Percentiles rank a stretch among this genome's conserved stretches.
These are phyloP conservation scores for Delitschia confertaspora DNA, from an alignment of 495 filamentous ascomycete species.

Conservation along the genomic window DNA sequence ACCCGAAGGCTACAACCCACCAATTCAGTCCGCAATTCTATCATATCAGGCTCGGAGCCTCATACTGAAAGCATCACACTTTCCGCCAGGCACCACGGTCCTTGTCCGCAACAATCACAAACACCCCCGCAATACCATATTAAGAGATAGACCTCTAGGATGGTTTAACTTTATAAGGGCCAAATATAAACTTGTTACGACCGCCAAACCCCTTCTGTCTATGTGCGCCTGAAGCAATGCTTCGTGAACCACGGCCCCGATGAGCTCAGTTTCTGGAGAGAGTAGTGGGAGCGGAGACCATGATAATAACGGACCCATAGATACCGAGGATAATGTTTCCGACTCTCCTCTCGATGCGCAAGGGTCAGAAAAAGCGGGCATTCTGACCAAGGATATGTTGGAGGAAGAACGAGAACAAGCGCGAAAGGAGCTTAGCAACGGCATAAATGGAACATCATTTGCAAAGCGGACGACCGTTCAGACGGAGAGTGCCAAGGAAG, in stretches of 20 bases:
- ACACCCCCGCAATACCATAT: too few relatives aligned
- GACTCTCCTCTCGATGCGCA: neutral
- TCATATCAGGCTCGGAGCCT: too few relatives aligned
- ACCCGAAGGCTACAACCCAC: neutral
- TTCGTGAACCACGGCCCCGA: slow-evolving; percentile 25
- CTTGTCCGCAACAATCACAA: too few relatives aligned
- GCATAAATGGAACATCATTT: slow-evolving; percentile 19
- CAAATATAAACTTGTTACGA: neutral
- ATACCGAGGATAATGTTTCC: slow-evolving; percentile 5
- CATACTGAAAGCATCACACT: too few relatives aligned
- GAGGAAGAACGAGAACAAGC: slow-evolving; percentile 14
- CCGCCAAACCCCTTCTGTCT: neutral
- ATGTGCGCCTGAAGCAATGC: slow-evolving; percentile 29
- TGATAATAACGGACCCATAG: slow-evolving; percentile 18
- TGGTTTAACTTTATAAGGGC: too few relatives aligned
- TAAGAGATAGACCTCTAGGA: too few relatives aligned
- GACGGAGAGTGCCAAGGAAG: neutral
- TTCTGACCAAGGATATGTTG: slow-evolving; percentile 1
- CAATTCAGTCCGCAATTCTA: neutral
- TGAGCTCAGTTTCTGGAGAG: slow-evolving; percentile 36
- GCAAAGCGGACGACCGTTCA: slow-evolving; percentile 6
- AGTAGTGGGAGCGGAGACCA: slow-evolving; percentile 29
- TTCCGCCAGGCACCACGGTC: too few relatives aligned
- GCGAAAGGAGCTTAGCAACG: slow-evolving; percentile 4
- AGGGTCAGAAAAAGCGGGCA: neutral